Base-by-base conservation (phyloP, 169 alveolate genomes). In the Plasmodium yoelii region DNA sequence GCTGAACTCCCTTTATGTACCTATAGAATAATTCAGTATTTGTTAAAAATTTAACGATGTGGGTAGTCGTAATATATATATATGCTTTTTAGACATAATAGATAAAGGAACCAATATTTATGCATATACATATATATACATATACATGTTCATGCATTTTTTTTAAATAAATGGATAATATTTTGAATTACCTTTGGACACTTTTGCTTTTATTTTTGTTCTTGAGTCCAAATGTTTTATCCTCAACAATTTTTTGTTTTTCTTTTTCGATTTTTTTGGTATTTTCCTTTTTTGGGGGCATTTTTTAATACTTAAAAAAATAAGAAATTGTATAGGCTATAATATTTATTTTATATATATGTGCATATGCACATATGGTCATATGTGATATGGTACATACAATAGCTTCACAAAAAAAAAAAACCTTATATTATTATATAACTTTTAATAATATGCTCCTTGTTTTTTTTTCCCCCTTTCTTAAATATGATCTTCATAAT, bases 221-320 rank as follows among this genome's bases (percentile, higher is more conserved):
- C 92, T 99, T 99, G 28, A 98, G 92, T 53, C 99, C 99, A 93
- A 99, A 99, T 2, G 99, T 99, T 92, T 97, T 98, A 93, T 99
- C 99, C 91, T 99, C 99, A 49, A 98, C 97, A 92, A 99, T 93
- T 93, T 98, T 99, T 93, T 98, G 99, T 71, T 98, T 97, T 92
- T 96, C 97, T 94, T 98, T 99, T 87, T 97, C 97, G 82, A 97
- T 97, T 93, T 97, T 98, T 88, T 94, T 96, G 68, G 94, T 97
- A 93, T 93, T 93, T 73, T 95, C 96, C 86, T 94, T 95, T 94
- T 94, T 94, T 60, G 98, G 97, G 74, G 94, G 88, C 94, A 94
- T 96, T 57, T 59, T 80, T 74, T 44, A 6, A 18, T 65, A 19
- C 26, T 13, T 18, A 15, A 51, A 51, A 15, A 34, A 34, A 34